Evolutionary conservation across 352 stramenopile genomes (phyloP), one percentile per base, ranked within the genome.

Genomic region (Phytophthora hibernalis): DNA sequence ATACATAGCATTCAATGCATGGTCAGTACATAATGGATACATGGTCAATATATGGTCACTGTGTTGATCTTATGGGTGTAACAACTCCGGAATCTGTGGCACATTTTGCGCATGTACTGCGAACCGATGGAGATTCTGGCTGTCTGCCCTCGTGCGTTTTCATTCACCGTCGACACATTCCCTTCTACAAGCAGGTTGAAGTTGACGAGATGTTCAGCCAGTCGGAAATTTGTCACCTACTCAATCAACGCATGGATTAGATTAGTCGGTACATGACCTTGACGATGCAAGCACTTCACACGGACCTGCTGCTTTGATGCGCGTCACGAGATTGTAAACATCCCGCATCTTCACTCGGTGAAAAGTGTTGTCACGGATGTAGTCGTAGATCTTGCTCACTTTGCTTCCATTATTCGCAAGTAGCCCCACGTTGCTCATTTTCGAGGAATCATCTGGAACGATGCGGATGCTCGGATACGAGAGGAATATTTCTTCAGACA

Each of bases 1-100:
- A 42, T 18, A 42, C 35, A 42, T 5, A 42, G 18, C 15, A n/a
- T 18, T 30, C n/a, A 28, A 54, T 62, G 54, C 42, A 45, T 54
- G 43, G 28, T 50, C 8, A 59, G 15, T 33, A 59, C 15, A 59
- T 57, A 22, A 1, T 4, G 1, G 9, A 50, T 22, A 52, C 38
- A 45, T 45, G 38, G 38, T 9, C n/a, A 45, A 18, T 18, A 42
- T 13, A 42, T 42, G 31, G 5, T 45, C 38, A n/a, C n/a, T n/a
- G n/a, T 21, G 38, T 65, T 65, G 0, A 48, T 65, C 18, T 65
- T 65, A 38, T 65, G 37, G 0, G 49, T 65, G 22, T 11, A 66
- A 9, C 9, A 66, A 16, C 30, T 59, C 58, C 1, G 58, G 38
- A 66, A 66, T 3, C 49, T 40, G 5, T 53, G 22, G 16, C 43